Evolutionary conservation across 1,139 yeast genomes (phyloP).

Genomic region (Yamadazyma sp.): DNA sequence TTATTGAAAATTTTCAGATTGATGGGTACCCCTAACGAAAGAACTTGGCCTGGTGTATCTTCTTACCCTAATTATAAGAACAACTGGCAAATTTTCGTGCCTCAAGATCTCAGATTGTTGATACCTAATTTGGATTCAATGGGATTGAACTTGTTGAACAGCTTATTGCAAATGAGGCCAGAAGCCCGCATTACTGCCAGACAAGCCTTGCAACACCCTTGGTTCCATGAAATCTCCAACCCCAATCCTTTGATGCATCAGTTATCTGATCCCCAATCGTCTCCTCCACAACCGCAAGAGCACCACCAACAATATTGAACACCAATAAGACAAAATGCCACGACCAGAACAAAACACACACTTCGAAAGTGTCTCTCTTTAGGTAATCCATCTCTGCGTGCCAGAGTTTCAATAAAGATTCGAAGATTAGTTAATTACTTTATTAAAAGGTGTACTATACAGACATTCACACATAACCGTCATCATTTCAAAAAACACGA

Average conservation of each 20-base stretch:
- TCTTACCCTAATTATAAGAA: conserved; percentile 81
- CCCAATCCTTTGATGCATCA: conserved; percentile 40
- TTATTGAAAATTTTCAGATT: conserved; percentile 81
- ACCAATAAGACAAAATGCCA: no score
- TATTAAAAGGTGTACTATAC: conserved; percentile 16
- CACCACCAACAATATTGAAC: conserved; percentile 12
- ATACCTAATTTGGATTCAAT: conserved; percentile 78
- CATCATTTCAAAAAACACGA: conserved; percentile 7
- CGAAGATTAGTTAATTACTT: conserved; percentile 7
- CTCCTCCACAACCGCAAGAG: conserved; percentile 28
- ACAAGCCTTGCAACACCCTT: conserved; percentile 91
- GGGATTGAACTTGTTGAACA: conserved; percentile 76
- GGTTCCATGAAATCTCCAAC: conserved; percentile 80
- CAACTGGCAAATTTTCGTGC: conserved; percentile 74
- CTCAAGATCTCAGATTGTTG: conserved; percentile 78
- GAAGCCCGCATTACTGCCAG: conserved; percentile 88
- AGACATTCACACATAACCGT: conserved; percentile 15
- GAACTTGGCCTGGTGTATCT: conserved; percentile 94
- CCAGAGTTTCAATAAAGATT: background rate
- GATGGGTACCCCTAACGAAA: conserved; percentile 96
- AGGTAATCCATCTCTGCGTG: background rate
- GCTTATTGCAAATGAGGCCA: conserved; percentile 87
- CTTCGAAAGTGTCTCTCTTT: no score
- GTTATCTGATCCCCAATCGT: conserved; percentile 40
- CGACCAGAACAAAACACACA: conserved; percentile 12